Conservation (phyloP, 2,329 filamentous ascomycete genomes). For the Mollisia scopiformis region DNA sequence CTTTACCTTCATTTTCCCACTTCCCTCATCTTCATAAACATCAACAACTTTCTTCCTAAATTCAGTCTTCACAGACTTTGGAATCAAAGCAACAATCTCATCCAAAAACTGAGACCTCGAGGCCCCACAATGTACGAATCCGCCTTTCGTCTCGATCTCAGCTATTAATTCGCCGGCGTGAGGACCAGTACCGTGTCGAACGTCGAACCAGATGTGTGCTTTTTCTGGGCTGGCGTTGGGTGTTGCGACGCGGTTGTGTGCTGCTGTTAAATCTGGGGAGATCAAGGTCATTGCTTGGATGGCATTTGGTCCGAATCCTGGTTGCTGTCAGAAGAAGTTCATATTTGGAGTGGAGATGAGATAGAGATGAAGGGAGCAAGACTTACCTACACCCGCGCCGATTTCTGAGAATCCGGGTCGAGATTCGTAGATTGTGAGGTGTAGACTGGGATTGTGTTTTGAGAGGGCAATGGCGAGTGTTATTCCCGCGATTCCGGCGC, state of each 20-base stretch:
- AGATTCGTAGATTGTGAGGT: conserved; percentile 55
- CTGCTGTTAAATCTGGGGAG: conserved; percentile 46
- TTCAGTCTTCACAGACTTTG: conserved; percentile 31
- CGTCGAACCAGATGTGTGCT: conserved; percentile 43
- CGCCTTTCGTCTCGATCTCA: conserved; percentile 31
- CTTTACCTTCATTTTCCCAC: conserved; percentile 31
- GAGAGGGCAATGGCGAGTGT: conserved; percentile 55
- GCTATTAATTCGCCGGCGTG: conserved; percentile 29
- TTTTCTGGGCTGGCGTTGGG: conserved; percentile 36
- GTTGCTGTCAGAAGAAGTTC: neutral
- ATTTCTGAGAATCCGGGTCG: conserved; percentile 58
- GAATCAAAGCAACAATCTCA: conserved; percentile 42
- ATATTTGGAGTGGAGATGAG: neutral
- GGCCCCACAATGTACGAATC: conserved; percentile 29
- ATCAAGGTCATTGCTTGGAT: conserved; percentile 56
- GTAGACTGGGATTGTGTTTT: conserved; percentile 43
- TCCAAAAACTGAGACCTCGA: conserved; percentile 46
- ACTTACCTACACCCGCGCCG: conserved; percentile 53
- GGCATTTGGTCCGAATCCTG: conserved; percentile 55
- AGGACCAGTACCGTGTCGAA: conserved; percentile 35
- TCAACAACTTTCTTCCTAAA: conserved; percentile 37
- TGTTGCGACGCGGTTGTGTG: conserved; percentile 42
- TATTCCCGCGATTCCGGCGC: conserved; percentile 61
- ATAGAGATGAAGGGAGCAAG: too few relatives aligned
- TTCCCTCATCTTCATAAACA: conserved; percentile 21